Conservation (phyloP, 73 alveolate genomes). For the Diophrys appendiculata region DNA sequence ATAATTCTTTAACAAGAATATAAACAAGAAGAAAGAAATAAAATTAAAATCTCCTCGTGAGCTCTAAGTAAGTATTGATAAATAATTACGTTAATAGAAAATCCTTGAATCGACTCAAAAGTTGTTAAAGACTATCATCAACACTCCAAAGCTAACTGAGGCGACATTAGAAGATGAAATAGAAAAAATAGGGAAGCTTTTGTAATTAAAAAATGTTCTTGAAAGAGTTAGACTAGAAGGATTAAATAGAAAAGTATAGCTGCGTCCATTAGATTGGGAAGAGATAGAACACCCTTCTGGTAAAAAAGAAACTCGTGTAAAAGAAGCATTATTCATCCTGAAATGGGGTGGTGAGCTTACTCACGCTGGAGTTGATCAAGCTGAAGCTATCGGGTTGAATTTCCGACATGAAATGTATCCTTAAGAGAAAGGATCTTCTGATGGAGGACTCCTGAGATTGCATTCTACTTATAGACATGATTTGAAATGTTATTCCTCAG, state of each 20-base stretch:
- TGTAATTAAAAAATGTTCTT: conserved; percentile 88
- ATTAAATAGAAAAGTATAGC: conserved; percentile 68
- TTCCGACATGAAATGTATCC: conserved; percentile 88
- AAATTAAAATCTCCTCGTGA: conserved; percentile 73
- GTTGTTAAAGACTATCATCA: conserved; percentile 17
- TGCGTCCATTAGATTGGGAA: conserved; percentile 60
- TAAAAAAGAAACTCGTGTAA: conserved; percentile 35
- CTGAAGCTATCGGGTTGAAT: conserved; percentile 78
- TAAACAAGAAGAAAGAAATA: conserved; percentile 66
- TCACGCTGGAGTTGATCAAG: conserved; percentile 92
- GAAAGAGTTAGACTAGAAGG: conserved; percentile 84
- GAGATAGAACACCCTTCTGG: conserved; percentile 43
- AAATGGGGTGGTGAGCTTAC: conserved; percentile 98
- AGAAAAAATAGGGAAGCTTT: conserved; percentile 79
- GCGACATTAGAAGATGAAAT: conserved; percentile 71
- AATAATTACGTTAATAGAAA: conserved; percentile 33
- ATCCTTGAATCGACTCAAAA: conserved; percentile 59
- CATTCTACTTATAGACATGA: conserved; percentile 96
- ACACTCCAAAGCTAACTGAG: conserved; percentile 64
- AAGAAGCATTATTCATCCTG: conserved; percentile 73
- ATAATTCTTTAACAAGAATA: conserved; percentile 73
- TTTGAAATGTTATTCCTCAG: conserved; percentile 92
- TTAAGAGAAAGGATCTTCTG: conserved; percentile 68
- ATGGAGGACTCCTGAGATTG: conserved; percentile 86
- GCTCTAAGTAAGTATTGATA: conserved; percentile 27